phyloP scores from a whole-genome alignment of 169 alveolate genomes.

The Toxoplasma gondii region DNA sequence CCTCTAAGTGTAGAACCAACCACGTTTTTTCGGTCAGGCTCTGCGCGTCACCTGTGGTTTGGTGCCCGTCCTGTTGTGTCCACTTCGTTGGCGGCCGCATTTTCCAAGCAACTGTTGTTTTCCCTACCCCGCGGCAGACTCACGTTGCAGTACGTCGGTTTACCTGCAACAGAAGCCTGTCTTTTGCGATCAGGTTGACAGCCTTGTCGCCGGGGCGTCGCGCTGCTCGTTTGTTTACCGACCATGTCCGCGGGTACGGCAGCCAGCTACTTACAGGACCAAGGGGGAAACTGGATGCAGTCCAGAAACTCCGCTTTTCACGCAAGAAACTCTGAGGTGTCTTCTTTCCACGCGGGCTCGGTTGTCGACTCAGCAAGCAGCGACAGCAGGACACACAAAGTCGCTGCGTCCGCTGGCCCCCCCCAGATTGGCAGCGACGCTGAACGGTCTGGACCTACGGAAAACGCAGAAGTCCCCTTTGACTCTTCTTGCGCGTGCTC shows the following conservation, averaged over 20 bases:
- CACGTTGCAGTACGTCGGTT: too few relatives aligned
- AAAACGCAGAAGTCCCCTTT: too few relatives aligned
- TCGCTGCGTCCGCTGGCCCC: neutral
- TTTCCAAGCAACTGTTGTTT: too few relatives aligned
- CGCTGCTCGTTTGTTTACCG: neutral
- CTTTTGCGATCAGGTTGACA: neutral
- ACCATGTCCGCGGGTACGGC: neutral
- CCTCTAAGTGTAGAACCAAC: too few relatives aligned
- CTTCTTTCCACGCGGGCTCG: neutral
- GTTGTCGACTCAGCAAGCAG: neutral
- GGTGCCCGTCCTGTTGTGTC: too few relatives aligned
- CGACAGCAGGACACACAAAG: neutral
- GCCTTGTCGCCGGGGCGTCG: neutral
- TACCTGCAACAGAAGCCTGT: too few relatives aligned
- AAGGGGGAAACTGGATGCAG: neutral
- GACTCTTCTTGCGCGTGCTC: neutral
- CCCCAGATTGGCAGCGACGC: too few relatives aligned
- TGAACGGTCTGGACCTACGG: too few relatives aligned
- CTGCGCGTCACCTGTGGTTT: too few relatives aligned
- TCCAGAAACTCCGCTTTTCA: neutral
- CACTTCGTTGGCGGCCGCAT: too few relatives aligned
- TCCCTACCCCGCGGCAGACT: too few relatives aligned
- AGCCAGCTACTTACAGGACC: neutral
- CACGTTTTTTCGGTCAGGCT: too few relatives aligned
- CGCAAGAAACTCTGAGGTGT: neutral